Conservation (phyloP, 2,329 filamentous ascomycete species). For the Fusarium lyarnte region DNA sequence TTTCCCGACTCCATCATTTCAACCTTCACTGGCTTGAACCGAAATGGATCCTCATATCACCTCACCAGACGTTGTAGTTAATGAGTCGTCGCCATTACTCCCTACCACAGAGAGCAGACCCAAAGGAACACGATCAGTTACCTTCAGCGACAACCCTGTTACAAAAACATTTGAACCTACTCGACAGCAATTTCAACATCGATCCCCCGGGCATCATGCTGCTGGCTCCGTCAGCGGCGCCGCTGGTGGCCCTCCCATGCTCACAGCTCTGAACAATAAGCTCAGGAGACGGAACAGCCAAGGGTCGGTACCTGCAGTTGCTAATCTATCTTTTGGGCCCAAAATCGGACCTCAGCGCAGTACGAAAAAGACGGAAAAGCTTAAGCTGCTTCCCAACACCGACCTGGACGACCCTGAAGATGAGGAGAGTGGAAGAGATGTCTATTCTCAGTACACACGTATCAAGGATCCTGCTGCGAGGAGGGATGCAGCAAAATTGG, state of each 20-base stretch:
- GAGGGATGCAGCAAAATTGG: constrained; percentile 88
- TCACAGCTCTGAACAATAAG: constrained; percentile 87
- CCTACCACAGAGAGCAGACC: constrained; percentile 49
- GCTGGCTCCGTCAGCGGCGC: constrained; percentile 45
- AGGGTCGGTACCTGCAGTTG: constrained; percentile 58
- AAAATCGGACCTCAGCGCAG: constrained; percentile 96
- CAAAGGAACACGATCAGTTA: constrained; percentile 71
- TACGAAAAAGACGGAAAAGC: constrained; percentile 94
- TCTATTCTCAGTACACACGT: constrained; percentile 96
- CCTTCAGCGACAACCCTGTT: constrained; percentile 77
- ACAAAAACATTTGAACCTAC: constrained; percentile 68
- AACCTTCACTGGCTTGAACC: constrained; percentile 19
- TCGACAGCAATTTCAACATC: constrained; percentile 35
- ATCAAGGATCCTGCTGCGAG: constrained; percentile 97
- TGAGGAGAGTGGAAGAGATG: constrained; percentile 92
- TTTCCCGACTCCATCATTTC: neutral
- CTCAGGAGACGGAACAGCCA: constrained; percentile 87
- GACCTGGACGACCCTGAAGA: constrained; percentile 82
- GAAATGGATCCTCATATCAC: constrained; percentile 43
- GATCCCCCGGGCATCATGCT: constrained; percentile 46
- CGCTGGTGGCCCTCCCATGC: constrained; percentile 63
- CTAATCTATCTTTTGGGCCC: constrained; percentile 51
- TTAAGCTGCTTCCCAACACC: constrained; percentile 95
- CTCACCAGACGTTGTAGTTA: constrained; percentile 26
- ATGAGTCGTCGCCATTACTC: constrained; percentile 51